Percentiles rank a stretch among this genome's conserved stretches.
phyloP scores from a whole-genome alignment of 164 flowering plant genomes.

The Vitis rotundifolia region DNA sequence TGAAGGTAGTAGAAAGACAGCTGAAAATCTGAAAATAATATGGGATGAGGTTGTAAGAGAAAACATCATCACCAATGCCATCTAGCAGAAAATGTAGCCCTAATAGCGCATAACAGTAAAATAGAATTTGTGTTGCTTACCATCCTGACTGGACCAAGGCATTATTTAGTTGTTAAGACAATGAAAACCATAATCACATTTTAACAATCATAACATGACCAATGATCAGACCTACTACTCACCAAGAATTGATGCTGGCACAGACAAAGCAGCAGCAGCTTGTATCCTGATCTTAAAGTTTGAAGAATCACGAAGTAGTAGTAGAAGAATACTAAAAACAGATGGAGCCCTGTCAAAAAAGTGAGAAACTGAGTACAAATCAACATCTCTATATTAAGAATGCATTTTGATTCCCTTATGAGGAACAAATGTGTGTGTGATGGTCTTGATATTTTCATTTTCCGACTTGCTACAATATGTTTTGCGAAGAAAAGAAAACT shows the following conservation, averaged over 20 bases:
- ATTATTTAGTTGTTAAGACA: neutral
- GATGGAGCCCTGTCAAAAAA: constrained; percentile 75
- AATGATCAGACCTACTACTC: constrained; percentile 16
- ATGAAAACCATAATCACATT: neutral
- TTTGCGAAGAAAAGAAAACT: too few species aligned
- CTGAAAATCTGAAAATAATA: neutral
- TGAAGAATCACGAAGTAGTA: constrained; percentile 85
- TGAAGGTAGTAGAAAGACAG: neutral
- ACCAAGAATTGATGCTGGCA: constrained; percentile 72
- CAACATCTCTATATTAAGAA: neutral
- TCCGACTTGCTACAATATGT: too few species aligned
- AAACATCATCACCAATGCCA: neutral
- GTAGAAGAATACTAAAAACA: constrained; percentile 78
- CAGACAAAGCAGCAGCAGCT: constrained; percentile 95
- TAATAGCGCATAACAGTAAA: neutral
- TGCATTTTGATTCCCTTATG: neutral
- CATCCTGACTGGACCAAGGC: neutral
- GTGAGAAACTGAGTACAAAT: constrained; percentile 1
- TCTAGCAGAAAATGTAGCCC: neutral
- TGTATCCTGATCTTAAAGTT: constrained; percentile 93
- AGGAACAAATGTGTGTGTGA: too few species aligned
- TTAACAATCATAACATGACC: too few species aligned
- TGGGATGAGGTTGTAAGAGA: neutral
- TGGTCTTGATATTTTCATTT: too few species aligned
- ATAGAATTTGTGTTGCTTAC: neutral